Conservation (phyloP, 768 basidiomycete genomes). For the Leccinellum albellum region DNA sequence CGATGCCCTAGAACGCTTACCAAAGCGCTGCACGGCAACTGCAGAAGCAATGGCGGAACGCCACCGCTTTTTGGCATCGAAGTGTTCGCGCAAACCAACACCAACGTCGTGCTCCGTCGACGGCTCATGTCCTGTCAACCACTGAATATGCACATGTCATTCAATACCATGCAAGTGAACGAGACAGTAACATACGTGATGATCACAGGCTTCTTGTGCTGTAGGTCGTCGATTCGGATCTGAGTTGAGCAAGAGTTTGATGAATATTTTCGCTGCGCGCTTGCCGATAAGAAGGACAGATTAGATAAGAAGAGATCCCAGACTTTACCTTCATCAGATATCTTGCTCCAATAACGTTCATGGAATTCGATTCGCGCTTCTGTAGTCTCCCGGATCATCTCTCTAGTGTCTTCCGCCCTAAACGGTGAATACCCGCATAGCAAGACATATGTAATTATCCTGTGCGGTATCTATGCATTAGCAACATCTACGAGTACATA, state of each 20-base stretch:
- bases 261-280: conserved; percentile 75
- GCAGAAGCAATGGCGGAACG: conserved; percentile 58
- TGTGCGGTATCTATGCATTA: conserved; percentile 26
- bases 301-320: not conserved
- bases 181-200: conserved; percentile 47
- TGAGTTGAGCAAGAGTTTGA: conserved; percentile 63
- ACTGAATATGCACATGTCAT: conserved; percentile 38
- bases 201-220: conserved; percentile 62
- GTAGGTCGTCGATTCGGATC: conserved; percentile 72
- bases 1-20: conserved; percentile 23
- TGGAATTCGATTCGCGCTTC: conserved; percentile 87
- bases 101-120: conserved; percentile 73
- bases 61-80: conserved; percentile 75
- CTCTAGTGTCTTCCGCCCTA: conserved; percentile 72
- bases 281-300: not conserved
- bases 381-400: conserved; percentile 80
- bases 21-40: conserved; percentile 36
- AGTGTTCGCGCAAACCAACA: conserved; percentile 73
- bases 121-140: conserved; percentile 66
- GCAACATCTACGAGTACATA: not conserved
- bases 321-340: conserved; percentile 65
- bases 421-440: conserved; percentile 96
- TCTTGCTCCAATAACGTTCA: conserved; percentile 90
- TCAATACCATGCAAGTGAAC: not conserved
- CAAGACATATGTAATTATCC: conserved; percentile 92